Evolutionary conservation across 2,329 filamentous ascomycete genomes (phyloP).

Genomic region (Pochonia chlamydosporia): DNA sequence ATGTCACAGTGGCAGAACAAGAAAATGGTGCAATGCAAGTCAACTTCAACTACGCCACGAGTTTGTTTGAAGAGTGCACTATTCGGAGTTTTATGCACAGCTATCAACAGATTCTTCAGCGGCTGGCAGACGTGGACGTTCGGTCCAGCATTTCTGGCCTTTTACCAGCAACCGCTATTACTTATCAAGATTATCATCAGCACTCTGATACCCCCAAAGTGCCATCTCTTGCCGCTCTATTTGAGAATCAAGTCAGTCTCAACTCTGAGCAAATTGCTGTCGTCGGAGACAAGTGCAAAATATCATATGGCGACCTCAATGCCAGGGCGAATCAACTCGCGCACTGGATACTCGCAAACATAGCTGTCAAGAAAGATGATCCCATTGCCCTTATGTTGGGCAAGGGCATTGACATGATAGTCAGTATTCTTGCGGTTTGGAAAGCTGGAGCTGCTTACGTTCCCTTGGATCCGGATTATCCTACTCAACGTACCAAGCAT

Average conservation of each 20-base stretch:
- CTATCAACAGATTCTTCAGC: neutral
- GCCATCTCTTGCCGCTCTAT: neutral
- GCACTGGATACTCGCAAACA: neutral
- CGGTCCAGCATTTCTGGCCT: no score
- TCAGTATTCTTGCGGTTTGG: neutral
- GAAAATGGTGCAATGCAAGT: neutral
- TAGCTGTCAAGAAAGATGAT: neutral
- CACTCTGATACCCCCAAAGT: no score
- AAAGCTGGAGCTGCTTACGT: constrained; percentile 1
- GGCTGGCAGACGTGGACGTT: neutral
- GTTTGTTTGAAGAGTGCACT: neutral
- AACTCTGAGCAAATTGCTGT: neutral
- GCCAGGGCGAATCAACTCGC: neutral
- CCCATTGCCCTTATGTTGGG: neutral
- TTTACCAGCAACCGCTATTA: no score
- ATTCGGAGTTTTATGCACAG: neutral
- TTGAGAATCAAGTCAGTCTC: neutral
- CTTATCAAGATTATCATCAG: no score
- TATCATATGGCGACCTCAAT: neutral
- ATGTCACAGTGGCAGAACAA: neutral
- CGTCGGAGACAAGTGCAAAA: neutral
- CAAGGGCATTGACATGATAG: neutral
- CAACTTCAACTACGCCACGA: neutral
- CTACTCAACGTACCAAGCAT: neutral
- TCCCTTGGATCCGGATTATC: neutral